Conservation (phyloP, 202 grass and related monocot species). For the Carex arenaria region DNA sequence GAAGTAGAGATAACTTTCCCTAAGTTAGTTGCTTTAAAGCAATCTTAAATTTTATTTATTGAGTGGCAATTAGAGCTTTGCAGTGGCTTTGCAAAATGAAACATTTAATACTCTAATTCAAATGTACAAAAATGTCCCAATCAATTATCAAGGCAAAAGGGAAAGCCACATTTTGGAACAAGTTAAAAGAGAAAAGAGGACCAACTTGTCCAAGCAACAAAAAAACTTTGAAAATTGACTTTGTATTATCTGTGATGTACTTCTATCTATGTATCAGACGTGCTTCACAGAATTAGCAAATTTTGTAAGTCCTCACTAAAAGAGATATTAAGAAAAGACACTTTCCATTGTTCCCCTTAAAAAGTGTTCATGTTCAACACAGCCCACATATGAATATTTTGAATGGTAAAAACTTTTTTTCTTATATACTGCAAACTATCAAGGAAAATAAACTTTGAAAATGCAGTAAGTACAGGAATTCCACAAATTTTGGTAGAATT, state of each 20-base stretch:
- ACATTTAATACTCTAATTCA: not conserved
- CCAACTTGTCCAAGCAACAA: not conserved
- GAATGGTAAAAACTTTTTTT: not conserved
- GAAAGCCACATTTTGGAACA: not conserved
- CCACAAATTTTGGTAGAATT: not conserved
- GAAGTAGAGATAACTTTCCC: not conserved
- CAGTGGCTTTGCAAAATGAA: conserved; percentile 9
- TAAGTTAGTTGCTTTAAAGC: not conserved
- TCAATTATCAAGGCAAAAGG: not conserved
- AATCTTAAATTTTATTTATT: not conserved
- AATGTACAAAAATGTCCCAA: not conserved
- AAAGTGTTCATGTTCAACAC: too few relatives aligned
- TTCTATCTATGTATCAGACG: not conserved
- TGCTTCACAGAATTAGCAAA: not conserved
- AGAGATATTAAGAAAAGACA: not conserved
- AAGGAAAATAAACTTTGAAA: not conserved
- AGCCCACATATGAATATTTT: not conserved
- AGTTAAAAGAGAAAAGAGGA: not conserved
- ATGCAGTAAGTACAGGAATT: not conserved
- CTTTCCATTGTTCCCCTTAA: not conserved
- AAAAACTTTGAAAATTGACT: not conserved
- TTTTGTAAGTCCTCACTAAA: not conserved
- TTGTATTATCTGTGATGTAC: not conserved
- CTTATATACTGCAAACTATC: not conserved
- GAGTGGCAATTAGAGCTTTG: not conserved